phyloP scores from a whole-genome alignment of 2,329 filamentous ascomycete species.

The Venturia carpophila region DNA sequence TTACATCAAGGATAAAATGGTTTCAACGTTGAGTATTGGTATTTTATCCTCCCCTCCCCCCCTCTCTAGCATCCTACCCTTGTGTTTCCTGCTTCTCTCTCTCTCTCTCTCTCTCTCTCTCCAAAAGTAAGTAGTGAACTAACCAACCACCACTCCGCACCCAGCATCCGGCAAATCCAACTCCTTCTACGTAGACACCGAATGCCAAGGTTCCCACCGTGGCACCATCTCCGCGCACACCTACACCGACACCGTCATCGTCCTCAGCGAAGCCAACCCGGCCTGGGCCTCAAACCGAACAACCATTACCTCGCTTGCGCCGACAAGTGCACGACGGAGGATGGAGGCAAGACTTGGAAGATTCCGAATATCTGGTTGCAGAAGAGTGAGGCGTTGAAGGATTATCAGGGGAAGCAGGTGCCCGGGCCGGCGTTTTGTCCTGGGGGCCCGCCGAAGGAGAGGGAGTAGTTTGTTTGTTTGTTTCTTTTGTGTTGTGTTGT shows the following conservation, averaged over 20 bases:
- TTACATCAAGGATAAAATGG: constrained; percentile 13
- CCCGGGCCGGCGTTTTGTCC: constrained; percentile 4
- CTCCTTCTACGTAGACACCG: constrained; percentile 16
- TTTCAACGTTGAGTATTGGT: constrained; percentile 2
- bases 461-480: neutral
- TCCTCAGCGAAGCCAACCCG: constrained; percentile 11
- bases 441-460: neutral
- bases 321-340: neutral
- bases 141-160: too few species aligned
- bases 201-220: constrained; percentile 12
- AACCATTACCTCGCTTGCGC: constrained; percentile 14
- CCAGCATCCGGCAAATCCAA: constrained; percentile 14
- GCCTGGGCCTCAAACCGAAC: neutral
- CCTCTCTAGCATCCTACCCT: too few species aligned
- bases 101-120: neutral
- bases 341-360: constrained; percentile 17
- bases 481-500: too few species aligned
- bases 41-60: neutral
- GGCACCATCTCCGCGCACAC: constrained; percentile 11
- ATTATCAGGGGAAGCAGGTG: neutral
- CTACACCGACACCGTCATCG: constrained; percentile 12
- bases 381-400: constrained; percentile 13
- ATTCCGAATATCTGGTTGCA: constrained; percentile 5
- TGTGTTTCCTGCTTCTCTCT: too few species aligned
- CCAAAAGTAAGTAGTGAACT: too few species aligned